Evolutionary conservation across 2,329 filamentous ascomycete genomes (phyloP).

Genomic region (Aphanocladium album): DNA sequence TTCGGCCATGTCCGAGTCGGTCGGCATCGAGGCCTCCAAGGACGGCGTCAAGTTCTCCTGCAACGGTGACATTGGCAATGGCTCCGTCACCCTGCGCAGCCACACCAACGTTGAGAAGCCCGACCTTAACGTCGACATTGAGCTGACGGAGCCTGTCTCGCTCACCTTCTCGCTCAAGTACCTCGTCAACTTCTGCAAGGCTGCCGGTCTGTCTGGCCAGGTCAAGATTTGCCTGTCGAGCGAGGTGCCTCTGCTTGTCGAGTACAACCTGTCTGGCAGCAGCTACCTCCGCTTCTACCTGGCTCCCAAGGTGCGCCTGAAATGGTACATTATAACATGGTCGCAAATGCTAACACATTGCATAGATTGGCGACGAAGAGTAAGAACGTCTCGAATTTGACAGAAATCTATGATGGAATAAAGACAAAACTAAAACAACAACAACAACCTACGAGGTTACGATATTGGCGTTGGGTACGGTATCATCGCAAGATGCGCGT

Average conservation of each 20-base stretch:
- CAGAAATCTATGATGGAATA: background rate
- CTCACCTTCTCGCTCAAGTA: constrained; percentile 99
- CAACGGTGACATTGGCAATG: constrained; percentile 92
- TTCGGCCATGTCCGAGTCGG: constrained; percentile 88
- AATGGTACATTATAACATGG: background rate
- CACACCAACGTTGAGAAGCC: constrained; percentile 88
- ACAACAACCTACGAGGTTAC: constrained; percentile 2
- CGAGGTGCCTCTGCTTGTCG: constrained; percentile 92
- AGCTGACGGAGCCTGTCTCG: constrained; percentile 84
- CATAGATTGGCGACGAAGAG: constrained; percentile 26
- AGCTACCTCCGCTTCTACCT: constrained; percentile 96
- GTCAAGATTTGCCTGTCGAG: constrained; percentile 94
- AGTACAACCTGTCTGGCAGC: constrained; percentile 76
- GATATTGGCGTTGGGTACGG: constrained; percentile 5
- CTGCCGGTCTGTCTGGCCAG: constrained; percentile 70
- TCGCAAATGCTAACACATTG: background rate
- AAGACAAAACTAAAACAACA: background rate
- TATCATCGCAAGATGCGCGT: background rate
- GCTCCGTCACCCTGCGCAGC: constrained; percentile 84
- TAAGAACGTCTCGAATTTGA: constrained; percentile 7
- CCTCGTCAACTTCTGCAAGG: constrained; percentile 99
- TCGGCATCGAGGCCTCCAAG: constrained; percentile 93
- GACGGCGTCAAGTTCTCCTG: constrained; percentile 95
- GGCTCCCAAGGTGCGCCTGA: constrained; percentile 77
- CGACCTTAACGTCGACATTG: constrained; percentile 78